Evolutionary conservation across 2,329 filamentous ascomycete species (phyloP), one percentile per base, ranked within the genome.

Genomic region (Fusarium equiseti): DNA sequence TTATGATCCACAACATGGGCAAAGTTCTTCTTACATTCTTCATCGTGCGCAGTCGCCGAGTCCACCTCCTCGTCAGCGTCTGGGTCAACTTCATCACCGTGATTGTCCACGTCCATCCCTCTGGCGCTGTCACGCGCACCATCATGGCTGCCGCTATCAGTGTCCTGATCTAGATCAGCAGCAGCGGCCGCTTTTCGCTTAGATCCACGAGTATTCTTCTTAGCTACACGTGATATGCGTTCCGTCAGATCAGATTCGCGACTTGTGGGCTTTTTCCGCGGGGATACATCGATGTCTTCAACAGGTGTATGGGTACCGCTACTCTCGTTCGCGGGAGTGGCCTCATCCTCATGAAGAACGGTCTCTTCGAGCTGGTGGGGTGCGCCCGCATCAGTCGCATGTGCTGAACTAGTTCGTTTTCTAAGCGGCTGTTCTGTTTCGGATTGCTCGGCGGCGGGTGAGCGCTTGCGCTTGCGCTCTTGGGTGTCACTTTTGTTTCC

Each of bases 1-100:
- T 56, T 48, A 8, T 57, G 13, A 38, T 24, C 38, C 64, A 69
- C 11, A 20, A 45, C 40, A 31, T 64, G 46, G 27, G 35, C 53
- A 42, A 42, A 20, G 13, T 15, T 22, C 46, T 59, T 54, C 68
- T 79, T 86, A 88, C 89, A 78, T 76, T 91, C 89, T 87, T 92
- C 90, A 63, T 89, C 87, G 65, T 90, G 90, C 57, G 81, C 89
- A 53, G 87, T 84, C 22, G 83, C 85, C 50, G 83, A 85, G 70
- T 91, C 89, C 5, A 84, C 83, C 68, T 90, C 89, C 66, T 89
- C 88, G 68, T 89, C 87, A 59, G 84, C 82, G 72, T 90, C 88
- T 71, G 83, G 82, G 59, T 89, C 87, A 49, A 78, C 82, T 40
- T 89, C 87, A 29, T 86, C 90, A 49, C 85, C 87, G 29, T 83